A percentile compares a stretch with the other conserved stretches of the same genome.
phyloP scores from a whole-genome alignment of 129 eudicot species.

The Helianthus tuberosus region DNA sequence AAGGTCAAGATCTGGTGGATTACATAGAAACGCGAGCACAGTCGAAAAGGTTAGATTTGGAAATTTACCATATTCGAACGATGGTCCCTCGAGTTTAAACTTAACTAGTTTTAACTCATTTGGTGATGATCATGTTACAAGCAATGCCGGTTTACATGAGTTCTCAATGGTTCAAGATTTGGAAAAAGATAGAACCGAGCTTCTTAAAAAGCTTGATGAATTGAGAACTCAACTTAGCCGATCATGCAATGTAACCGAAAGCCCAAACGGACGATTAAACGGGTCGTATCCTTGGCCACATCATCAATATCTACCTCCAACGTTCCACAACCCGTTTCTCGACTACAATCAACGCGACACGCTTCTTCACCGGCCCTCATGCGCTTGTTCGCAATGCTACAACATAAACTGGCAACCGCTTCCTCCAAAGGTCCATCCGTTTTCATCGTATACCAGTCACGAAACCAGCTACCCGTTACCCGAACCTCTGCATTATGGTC shows the following conservation, averaged over 20 bases:
- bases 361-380: constrained; percentile 59
- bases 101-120: constrained; percentile 35
- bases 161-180: constrained; percentile 50
- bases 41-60: constrained; percentile 46
- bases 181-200: constrained; percentile 64
- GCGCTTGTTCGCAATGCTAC: constrained; percentile 64
- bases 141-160: constrained; percentile 35
- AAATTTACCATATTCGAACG: constrained; percentile 48
- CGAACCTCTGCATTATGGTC: constrained; percentile 33
- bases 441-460: constrained; percentile 30
- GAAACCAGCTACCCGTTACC: constrained; percentile 27
- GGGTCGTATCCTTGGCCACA: constrained; percentile 31
- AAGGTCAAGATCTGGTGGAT: constrained; percentile 43
- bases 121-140: constrained; percentile 31
- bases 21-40: constrained; percentile 36
- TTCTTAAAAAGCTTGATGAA: constrained; percentile 69
- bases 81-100: constrained; percentile 59
- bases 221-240: constrained; percentile 60
- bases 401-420: constrained; percentile 42
- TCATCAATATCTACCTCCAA: constrained; percentile 38
- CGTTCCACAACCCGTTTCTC: constrained; percentile 40
- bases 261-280: constrained; percentile 40
- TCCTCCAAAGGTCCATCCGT: constrained; percentile 40
- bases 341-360: constrained; percentile 46
- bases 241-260: constrained; percentile 49